Evolutionary conservation across 106 monocot genomes (phyloP).

Genomic region (Platanthera guangdongensis): DNA sequence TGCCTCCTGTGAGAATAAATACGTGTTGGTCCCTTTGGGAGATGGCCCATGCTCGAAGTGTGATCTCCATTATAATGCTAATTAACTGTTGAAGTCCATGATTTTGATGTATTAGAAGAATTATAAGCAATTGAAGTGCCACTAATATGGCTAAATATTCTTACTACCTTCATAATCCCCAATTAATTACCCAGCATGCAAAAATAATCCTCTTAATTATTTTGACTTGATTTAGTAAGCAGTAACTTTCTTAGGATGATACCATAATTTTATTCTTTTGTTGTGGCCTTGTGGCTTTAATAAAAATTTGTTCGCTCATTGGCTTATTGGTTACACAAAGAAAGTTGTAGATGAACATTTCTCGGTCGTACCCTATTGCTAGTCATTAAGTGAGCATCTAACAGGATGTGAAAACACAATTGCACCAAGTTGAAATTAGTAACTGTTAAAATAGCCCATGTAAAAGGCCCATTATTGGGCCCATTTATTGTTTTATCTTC

Average conservation of each 20-base stretch:
- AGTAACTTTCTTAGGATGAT: not conserved
- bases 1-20: no score
- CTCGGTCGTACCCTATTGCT: no score
- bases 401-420: not conserved
- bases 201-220: not conserved
- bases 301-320: not conserved
- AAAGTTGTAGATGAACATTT: not conserved
- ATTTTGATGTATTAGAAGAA: not conserved
- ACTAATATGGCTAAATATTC: not conserved
- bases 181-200: not conserved
- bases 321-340: not conserved
- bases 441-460: no score
- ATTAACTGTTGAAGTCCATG: not conserved
- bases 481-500: no score
- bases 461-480: no score
- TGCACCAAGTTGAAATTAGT: not conserved
- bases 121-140: not conserved
- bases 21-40: no score
- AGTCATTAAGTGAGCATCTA: no score
- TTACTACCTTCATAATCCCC: not conserved
- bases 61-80: not conserved
- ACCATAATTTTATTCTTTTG: not conserved
- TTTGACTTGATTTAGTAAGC: not conserved
- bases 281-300: not conserved
- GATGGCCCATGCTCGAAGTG: no score